Evolutionary conservation across 805 yeast genomes (phyloP).

Genomic region (Millerozyma miso): DNA sequence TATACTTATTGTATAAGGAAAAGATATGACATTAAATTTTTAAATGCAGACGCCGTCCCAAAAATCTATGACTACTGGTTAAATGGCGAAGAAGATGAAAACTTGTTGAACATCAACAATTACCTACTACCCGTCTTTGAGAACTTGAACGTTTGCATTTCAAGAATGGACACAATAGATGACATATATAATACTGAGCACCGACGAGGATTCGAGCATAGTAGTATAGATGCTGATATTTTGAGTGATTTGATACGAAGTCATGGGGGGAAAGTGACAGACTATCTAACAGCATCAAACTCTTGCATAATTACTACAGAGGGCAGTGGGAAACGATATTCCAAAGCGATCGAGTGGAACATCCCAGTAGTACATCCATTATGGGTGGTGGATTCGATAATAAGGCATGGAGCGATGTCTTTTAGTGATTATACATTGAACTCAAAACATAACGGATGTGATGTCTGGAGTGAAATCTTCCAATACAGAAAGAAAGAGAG

Average conservation of each 20-base stretch:
- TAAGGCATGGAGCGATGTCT: conserved; percentile 41
- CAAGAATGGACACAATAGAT: conserved; percentile 24
- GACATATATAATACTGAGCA: conserved; percentile 16
- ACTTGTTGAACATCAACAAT: conserved; percentile 14
- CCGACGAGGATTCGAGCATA: conserved; percentile 14
- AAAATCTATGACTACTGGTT: conserved; percentile 50
- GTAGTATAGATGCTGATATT: conserved; percentile 15
- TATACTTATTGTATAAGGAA: conserved; percentile 47
- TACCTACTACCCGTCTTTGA: conserved; percentile 42
- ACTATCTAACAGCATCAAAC: conserved; percentile 43
- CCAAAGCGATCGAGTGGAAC: conserved; percentile 50
- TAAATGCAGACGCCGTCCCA: conserved; percentile 44
- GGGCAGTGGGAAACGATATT: conserved; percentile 47
- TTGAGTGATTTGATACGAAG: conserved; percentile 31
- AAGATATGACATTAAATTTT: conserved; percentile 54
- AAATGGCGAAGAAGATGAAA: conserved; percentile 40
- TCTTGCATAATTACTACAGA: conserved; percentile 48
- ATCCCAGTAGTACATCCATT: conserved; percentile 50
- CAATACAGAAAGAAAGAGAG: conserved; percentile 3
- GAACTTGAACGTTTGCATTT: conserved; percentile 42
- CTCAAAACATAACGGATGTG: conserved; percentile 23
- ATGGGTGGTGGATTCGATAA: conserved; percentile 44
- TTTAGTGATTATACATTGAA: conserved; percentile 33
- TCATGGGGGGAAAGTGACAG: conserved; percentile 50
- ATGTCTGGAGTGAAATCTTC: conserved; percentile 31